These are phyloP conservation scores for Calocybe gambosa DNA, from an alignment of 1,284 basidiomycete species.

Conservation along the genomic window DNA sequence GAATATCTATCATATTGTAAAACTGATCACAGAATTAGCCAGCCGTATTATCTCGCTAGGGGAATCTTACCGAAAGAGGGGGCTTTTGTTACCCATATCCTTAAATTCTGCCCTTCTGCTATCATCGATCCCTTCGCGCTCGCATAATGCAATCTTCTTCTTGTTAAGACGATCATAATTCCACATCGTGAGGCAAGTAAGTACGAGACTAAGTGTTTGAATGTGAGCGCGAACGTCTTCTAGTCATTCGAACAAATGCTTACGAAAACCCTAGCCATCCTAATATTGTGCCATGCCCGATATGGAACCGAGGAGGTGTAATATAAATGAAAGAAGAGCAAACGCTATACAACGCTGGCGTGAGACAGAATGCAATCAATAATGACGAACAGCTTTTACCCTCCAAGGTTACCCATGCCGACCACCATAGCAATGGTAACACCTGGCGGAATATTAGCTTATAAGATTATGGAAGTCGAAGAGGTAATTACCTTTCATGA, in stretches of 20 bases:
- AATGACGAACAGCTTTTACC: conserved; percentile 23
- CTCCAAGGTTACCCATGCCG: conserved; percentile 49
- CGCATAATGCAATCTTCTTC: conserved; percentile 34
- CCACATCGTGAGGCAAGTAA: conserved; percentile 21
- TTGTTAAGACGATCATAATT: conserved; percentile 31
- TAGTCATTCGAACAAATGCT: conserved; percentile 10
- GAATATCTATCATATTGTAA: conserved; percentile 9
- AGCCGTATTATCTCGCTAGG: neutral
- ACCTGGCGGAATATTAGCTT: conserved; percentile 29
- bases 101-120: conserved; percentile 29
- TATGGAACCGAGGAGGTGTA: conserved; percentile 37
- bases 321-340: conserved; percentile 30
- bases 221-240: neutral
- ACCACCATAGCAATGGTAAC: conserved; percentile 51
- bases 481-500: conserved; percentile 20
- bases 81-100: conserved; percentile 42
- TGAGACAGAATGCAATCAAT: neutral
- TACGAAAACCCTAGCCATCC: conserved; percentile 38
- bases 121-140: conserved; percentile 31
- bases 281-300: conserved; percentile 46
- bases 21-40: conserved; percentile 6
- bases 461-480: neutral
- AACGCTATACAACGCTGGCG: conserved; percentile 13
- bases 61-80: conserved; percentile 37
- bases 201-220: neutral